phyloP scores from a whole-genome alignment of 371 early-diverging fungal genomes.

The Lichtheimia ornata region DNA sequence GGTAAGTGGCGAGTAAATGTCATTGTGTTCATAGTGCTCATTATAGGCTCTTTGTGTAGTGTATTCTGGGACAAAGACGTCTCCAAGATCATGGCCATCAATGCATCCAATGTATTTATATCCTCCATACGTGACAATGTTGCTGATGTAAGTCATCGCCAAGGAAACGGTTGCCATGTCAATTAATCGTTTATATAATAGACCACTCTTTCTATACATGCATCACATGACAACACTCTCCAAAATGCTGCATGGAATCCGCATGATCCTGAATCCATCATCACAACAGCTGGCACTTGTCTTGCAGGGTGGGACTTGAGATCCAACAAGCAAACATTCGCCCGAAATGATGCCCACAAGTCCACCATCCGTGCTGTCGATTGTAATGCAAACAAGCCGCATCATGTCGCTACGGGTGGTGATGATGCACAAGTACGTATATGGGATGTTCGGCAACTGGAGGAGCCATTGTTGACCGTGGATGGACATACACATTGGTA shows the following conservation, averaged over 20 bases:
- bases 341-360: conserved; percentile 61
- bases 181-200: not conserved
- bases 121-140: not conserved
- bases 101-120: conserved; percentile 13
- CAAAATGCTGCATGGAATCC: conserved; percentile 77
- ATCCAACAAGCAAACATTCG: conserved; percentile 43
- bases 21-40: not conserved
- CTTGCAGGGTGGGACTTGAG: conserved; percentile 78
- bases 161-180: too few species aligned
- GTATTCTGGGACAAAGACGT: conserved; percentile 32
- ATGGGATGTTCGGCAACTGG: conserved; percentile 78
- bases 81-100: conserved; percentile 27
- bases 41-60: conserved; percentile 14
- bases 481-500: conserved; percentile 88
- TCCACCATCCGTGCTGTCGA: conserved; percentile 74
- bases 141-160: not conserved
- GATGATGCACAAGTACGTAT: conserved; percentile 82
- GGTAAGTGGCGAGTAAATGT: not conserved
- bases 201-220: not conserved
- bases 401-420: conserved; percentile 80
- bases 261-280: conserved; percentile 59
- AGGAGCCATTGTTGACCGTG: conserved; percentile 58
- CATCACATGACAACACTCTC: conserved; percentile 15
- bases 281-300: conserved; percentile 46
- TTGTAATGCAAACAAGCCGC: conserved; percentile 83